Evolutionary conservation across 2,329 filamentous ascomycete genomes (phyloP).

Genomic region (Fusarium multiceps): DNA sequence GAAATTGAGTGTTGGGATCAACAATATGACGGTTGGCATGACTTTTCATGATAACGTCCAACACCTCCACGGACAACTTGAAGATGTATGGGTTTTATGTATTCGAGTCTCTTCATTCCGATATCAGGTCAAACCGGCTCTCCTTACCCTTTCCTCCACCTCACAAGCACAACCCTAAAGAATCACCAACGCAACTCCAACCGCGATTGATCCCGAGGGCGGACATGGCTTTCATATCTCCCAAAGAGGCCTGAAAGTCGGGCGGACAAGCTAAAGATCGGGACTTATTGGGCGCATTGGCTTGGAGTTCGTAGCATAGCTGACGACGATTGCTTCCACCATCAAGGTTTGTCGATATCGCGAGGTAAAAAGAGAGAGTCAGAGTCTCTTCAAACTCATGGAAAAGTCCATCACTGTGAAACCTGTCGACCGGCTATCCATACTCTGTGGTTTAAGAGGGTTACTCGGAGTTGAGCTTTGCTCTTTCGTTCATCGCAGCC

Average conservation of each 20-base stretch:
- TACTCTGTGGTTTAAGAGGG: slow-evolving; percentile 4
- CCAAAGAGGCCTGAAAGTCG: slow-evolving; percentile 10
- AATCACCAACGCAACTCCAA: slow-evolving; percentile 30
- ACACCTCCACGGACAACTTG: neutral
- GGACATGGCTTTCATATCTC: slow-evolving; percentile 33
- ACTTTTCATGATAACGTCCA: neutral
- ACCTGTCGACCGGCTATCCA: slow-evolving; percentile 15
- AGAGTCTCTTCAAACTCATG: neutral
- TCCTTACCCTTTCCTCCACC: slow-evolving; percentile 4
- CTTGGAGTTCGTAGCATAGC: slow-evolving; percentile 21
- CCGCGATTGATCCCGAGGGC: slow-evolving; percentile 31
- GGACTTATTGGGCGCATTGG: slow-evolving; percentile 5
- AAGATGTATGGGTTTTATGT: slow-evolving; percentile 26
- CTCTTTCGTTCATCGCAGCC: neutral
- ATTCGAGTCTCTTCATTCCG: slow-evolving; percentile 1
- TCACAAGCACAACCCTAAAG: neutral
- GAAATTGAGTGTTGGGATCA: neutral
- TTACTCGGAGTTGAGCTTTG: slow-evolving; percentile 1
- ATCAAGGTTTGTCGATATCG: slow-evolving; percentile 15
- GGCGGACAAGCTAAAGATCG: slow-evolving; percentile 13
- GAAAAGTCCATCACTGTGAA: slow-evolving; percentile 23
- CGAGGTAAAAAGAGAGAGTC: neutral
- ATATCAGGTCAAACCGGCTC: slow-evolving; percentile 4
- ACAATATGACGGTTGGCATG: neutral
- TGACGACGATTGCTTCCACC: slow-evolving; percentile 20